These are phyloP conservation scores for Metschnikowia reukaufii DNA, from an alignment of 805 yeast genomes.

Conservation along the genomic window DNA sequence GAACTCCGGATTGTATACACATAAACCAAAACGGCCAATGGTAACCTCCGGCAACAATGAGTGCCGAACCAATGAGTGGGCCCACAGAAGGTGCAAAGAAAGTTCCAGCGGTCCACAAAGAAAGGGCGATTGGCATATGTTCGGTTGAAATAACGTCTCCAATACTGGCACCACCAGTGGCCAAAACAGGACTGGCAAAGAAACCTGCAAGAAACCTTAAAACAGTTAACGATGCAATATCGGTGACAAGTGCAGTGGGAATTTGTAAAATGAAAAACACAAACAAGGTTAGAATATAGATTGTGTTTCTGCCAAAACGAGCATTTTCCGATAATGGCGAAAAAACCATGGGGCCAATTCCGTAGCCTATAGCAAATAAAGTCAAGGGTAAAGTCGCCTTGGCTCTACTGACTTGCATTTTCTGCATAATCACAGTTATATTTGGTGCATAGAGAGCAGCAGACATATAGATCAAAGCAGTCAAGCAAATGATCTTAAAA, in stretches of 20 bases:
- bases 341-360: conserved; percentile 57
- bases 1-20: conserved; percentile 14
- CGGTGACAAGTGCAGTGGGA: conserved; percentile 52
- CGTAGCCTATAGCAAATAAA: conserved; percentile 60
- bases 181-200: conserved; percentile 55
- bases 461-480: conserved; percentile 56
- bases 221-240: conserved; percentile 51
- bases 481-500: conserved; percentile 43
- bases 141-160: conserved; percentile 49
- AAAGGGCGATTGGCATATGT: conserved; percentile 47
- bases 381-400: conserved; percentile 53
- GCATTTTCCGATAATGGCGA: conserved; percentile 62
- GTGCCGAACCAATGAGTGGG: conserved; percentile 57
- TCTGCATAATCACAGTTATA: conserved; percentile 41
- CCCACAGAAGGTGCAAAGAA: conserved; percentile 57
- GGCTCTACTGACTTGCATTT: conserved; percentile 45
- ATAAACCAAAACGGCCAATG: conserved; percentile 20
- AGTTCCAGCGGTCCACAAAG: conserved; percentile 54
- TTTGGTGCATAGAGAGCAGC: conserved; percentile 59
- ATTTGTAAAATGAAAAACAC: conserved; percentile 53
- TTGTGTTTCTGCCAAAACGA: conserved; percentile 52
- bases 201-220: conserved; percentile 55
- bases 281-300: conserved; percentile 48
- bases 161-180: conserved; percentile 59
- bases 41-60: conserved; percentile 27